These are phyloP conservation scores for Xylaria acuta DNA, from an alignment of 495 filamentous ascomycete species.

Conservation along the genomic window DNA sequence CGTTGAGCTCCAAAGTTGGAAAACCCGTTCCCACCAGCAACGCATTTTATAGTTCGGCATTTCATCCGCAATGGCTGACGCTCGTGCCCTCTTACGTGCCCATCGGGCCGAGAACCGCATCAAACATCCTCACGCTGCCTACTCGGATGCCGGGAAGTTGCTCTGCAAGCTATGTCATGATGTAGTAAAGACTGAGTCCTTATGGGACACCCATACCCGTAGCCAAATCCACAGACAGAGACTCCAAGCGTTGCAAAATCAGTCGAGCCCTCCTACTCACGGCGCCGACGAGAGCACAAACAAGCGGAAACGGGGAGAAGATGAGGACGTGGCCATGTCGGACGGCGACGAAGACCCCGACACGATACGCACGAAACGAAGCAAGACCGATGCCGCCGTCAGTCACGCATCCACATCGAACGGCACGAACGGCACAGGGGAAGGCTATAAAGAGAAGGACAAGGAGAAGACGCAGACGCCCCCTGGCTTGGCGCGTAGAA, in stretches of 20 bases:
- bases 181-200: constrained; percentile 63
- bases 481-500: constrained; percentile 38
- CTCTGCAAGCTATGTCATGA: constrained; percentile 65
- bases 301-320: constrained; percentile 51
- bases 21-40: background rate
- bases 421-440: background rate
- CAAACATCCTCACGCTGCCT: constrained; percentile 67
- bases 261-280: constrained; percentile 17
- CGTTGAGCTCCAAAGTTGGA: background rate
- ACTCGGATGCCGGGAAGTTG: constrained; percentile 65
- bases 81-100: constrained; percentile 79
- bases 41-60: background rate
- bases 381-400: constrained; percentile 38
- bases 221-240: constrained; percentile 54
- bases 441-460: constrained; percentile 20
- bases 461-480: constrained; percentile 42
- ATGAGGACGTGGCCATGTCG: constrained; percentile 44
- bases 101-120: constrained; percentile 80
- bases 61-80: constrained; percentile 71
- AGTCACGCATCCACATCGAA: background rate
- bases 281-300: constrained; percentile 23
- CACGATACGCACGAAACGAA: constrained; percentile 50
- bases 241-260: constrained; percentile 36
- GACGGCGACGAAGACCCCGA: constrained; percentile 46
- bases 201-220: constrained; percentile 65